These are phyloP conservation scores for Taphrina communis DNA, from an alignment of 1,139 yeast genomes.

Conservation along the genomic window DNA sequence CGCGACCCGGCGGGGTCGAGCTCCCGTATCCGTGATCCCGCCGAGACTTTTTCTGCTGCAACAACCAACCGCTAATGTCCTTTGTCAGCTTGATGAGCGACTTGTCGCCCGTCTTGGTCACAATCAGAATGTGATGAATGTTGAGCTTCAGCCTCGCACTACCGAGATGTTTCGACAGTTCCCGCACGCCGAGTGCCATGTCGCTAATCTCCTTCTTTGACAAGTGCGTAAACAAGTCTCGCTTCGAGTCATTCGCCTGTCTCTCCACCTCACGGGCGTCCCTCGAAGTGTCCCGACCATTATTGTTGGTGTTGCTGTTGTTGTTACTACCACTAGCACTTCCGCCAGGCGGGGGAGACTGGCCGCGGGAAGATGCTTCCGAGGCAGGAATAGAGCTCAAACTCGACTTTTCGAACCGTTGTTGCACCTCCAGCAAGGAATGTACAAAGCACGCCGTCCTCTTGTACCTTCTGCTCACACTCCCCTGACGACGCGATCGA, in stretches of 20 bases:
- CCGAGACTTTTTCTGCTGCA: constrained; percentile 47
- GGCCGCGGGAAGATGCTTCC: constrained; percentile 17
- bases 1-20: constrained; percentile 6
- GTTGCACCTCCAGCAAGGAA: constrained; percentile 31
- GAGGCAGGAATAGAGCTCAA: constrained; percentile 22
- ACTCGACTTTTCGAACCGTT: constrained; percentile 22
- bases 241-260: constrained; percentile 22
- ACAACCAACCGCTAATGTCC: constrained; percentile 65
- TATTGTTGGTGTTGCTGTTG: background rate
- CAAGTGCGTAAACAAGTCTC: constrained; percentile 25
- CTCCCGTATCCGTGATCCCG: constrained; percentile 8
- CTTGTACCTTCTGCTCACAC: constrained; percentile 34
- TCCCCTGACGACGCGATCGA: constrained; percentile 31
- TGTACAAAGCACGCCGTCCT: constrained; percentile 40
- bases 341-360: constrained; percentile 1
- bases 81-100: constrained; percentile 63
- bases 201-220: constrained; percentile 54
- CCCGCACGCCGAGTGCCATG: constrained; percentile 55
- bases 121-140: constrained; percentile 65
- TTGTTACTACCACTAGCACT: too few species aligned
- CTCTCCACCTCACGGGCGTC: constrained; percentile 20
- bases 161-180: constrained; percentile 53
- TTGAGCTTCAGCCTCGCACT: constrained; percentile 61
- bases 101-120: constrained; percentile 72
- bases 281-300: background rate